Evolutionary conservation across 345 rosid genomes (phyloP).

Genomic region (Combretum micranthum): DNA sequence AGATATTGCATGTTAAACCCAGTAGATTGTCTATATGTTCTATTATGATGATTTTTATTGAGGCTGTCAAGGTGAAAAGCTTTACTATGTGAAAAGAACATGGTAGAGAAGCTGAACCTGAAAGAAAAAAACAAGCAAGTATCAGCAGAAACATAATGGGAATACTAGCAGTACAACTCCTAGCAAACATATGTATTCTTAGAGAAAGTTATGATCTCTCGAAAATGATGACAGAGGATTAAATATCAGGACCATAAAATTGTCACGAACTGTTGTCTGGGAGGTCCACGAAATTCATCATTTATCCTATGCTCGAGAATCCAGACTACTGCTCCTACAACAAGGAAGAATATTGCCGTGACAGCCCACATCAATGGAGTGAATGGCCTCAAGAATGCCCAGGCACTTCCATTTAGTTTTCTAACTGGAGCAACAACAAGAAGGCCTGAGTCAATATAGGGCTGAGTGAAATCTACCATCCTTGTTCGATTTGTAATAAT

Average conservation of each 20-base stretch:
- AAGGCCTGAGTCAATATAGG: slow-evolving; percentile 79
- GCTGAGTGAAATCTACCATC: slow-evolving; percentile 81
- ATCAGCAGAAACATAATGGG: slow-evolving; percentile 4
- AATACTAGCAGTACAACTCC: not conserved
- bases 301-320: slow-evolving; percentile 85
- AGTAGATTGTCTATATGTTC: not conserved
- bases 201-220: not conserved
- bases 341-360: slow-evolving; percentile 60
- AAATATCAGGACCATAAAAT: slow-evolving; percentile 54
- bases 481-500: slow-evolving; percentile 65
- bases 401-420: slow-evolving; percentile 53
- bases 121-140: slow-evolving; percentile 7
- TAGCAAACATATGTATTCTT: not conserved
- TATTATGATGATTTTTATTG: not conserved
- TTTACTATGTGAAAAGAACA: slow-evolving; percentile 92
- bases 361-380: slow-evolving; percentile 80
- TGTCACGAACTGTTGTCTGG: slow-evolving; percentile 61
- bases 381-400: slow-evolving; percentile 81
- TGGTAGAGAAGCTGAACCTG: slow-evolving; percentile 91
- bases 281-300: slow-evolving; percentile 85
- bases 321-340: slow-evolving; percentile 79
- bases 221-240: not conserved
- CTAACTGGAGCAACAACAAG: slow-evolving; percentile 84
- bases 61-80: slow-evolving; percentile 9
- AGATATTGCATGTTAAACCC: not conserved